Base-by-base conservation (phyloP, 257 asterid genomes). In the Rubia yunnanensis region DNA sequence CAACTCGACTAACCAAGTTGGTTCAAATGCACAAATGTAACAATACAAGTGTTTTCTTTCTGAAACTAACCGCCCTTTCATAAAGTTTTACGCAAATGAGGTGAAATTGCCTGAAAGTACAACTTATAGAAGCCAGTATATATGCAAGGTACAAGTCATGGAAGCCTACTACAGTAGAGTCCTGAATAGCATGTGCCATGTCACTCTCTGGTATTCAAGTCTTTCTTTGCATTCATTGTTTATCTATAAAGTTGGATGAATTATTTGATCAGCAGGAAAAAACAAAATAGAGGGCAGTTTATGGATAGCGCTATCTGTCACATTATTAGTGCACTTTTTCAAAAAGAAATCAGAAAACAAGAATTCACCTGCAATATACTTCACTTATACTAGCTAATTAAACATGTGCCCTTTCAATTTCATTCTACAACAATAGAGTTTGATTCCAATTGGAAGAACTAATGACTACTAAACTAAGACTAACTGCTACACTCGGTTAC, bases 111-210 rank as follows among this genome's bases (percentile, higher is more conserved):
- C 11, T 39, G 11, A 39, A 14, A 39, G 7, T n/a, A n/a, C n/a
- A n/a, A n/a, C n/a, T n/a, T n/a, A n/a, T n/a, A n/a, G n/a, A n/a
- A n/a, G n/a, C n/a, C n/a, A n/a, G n/a, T 35, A 35, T 35, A 35
- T 35, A 35, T 35, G 39, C 9, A 35, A 35, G 9, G 6, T 35
- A 35, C 39, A 35, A 35, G 39, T 35, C 39, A n/a, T 50, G 31
- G 59, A 22, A 53, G 31, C 39, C 63, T 15, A 36, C 11, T 10
- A 20, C 15, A 31, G 46, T 5, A 49, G 59, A n/a, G 34, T 20
- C 27, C 32, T 44, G n/a, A 31, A 49, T 48, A 2, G 32, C 60
- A 48, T 48, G 69, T n/a, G 48, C 69, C 60, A 31, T 64, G 27
- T 64, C 46, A 48, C 46, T 48, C 30, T 48, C 46, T n/a, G 60